Percentiles rank a stretch among this genome's conserved stretches.
Evolutionary conservation across 495 filamentous ascomycete species (phyloP).

Genomic region (Thermothielavioides terrestris): DNA sequence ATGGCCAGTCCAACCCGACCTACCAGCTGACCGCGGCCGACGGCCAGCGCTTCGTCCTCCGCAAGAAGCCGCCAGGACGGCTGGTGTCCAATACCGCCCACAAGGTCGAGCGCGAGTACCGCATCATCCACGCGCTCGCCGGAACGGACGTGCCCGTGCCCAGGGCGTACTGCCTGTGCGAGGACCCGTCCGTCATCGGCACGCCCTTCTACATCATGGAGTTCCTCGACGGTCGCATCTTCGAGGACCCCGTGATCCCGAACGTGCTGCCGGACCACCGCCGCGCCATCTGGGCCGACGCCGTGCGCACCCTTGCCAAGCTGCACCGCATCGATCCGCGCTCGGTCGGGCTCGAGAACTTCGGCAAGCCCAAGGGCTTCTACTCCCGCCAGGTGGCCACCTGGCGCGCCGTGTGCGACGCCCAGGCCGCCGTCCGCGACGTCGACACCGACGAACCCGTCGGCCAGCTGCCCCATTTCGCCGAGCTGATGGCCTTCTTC

Average conservation of each 20-base stretch:
- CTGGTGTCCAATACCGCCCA: conserved; percentile 90
- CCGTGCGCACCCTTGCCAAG: conserved; percentile 72
- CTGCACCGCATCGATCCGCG: conserved; percentile 68
- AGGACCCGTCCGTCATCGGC: conserved; percentile 68
- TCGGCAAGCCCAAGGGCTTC: conserved; percentile 69
- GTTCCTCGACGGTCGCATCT: conserved; percentile 84
- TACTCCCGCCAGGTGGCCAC: conserved; percentile 83
- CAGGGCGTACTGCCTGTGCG: conserved; percentile 74
- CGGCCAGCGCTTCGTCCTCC: conserved; percentile 67
- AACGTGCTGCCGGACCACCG: conserved; percentile 60
- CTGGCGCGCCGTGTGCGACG: conserved; percentile 63
- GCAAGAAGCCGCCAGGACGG: conserved; percentile 91
- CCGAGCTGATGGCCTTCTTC: conserved; percentile 75
- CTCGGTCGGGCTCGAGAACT: conserved; percentile 56
- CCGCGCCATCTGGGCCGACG: conserved; percentile 75
- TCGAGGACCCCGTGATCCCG: conserved; percentile 80
- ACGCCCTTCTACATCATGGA: conserved; percentile 97
- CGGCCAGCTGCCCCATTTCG: conserved; percentile 72
- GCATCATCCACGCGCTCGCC: conserved; percentile 75
- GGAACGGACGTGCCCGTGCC: conserved; percentile 80
- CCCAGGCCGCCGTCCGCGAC: conserved; percentile 68
- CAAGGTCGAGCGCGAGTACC: conserved; percentile 90
- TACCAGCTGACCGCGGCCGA: conserved; percentile 71
- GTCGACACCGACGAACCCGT: conserved; percentile 67
- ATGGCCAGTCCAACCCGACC: conserved; percentile 94